Evolutionary conservation across 2,329 filamentous ascomycete species (phyloP).

Genomic region (Aspergillus luchuensis): DNA sequence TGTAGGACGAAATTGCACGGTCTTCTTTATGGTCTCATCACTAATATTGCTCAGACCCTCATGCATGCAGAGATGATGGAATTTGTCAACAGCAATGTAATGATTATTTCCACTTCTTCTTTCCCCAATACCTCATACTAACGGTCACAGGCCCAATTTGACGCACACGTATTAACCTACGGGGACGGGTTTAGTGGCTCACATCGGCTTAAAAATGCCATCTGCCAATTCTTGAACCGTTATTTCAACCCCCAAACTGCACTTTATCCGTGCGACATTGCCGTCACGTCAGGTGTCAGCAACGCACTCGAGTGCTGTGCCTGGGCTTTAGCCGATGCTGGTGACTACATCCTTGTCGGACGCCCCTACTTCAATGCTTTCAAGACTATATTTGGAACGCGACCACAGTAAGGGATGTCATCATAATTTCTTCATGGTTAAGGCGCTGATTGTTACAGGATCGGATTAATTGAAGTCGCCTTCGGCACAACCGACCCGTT

Average conservation of each 20-base stretch:
- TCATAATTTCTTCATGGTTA: neutral
- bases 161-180: neutral
- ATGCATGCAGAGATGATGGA: neutral
- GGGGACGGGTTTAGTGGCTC: neutral
- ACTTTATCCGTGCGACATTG: neutral
- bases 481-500: constrained; percentile 43
- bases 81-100: neutral
- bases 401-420: neutral
- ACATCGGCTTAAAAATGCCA: neutral
- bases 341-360: neutral
- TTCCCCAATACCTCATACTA: neutral
- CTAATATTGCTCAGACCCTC: neutral
- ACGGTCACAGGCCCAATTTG: neutral
- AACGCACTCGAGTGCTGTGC: neutral
- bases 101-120: neutral
- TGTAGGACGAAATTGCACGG: neutral
- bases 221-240: neutral
- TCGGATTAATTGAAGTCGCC: neutral
- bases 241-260: neutral
- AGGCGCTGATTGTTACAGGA: neutral
- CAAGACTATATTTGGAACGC: neutral
- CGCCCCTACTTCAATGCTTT: neutral
- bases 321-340: neutral
- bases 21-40: neutral
- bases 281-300: neutral